Base-by-base conservation (phyloP, 495 filamentous ascomycete species). In the Choiromyces venosus region DNA sequence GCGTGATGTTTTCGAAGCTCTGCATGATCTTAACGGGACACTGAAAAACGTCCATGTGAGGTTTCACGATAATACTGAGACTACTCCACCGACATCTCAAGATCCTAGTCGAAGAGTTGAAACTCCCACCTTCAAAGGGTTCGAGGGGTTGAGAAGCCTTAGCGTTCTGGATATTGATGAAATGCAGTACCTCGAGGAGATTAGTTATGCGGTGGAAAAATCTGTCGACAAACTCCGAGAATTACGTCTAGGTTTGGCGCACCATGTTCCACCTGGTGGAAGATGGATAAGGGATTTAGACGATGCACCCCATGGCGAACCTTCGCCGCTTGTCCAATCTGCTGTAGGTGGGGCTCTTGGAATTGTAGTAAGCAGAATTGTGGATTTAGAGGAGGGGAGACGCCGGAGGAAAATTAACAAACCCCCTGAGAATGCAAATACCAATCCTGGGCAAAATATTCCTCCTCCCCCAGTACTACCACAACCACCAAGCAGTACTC, bases 121-220 rank as follows among this genome's bases (percentile, higher is more conserved):
- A 82, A 91, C 92, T 68, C 94, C 94, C 0, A 93, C 91, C 8
- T 91, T 98, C 78, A 96, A 91, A 71, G 87, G 94, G 21, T 84
- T 98, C 6, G 92, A 92, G 19, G 87, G 93, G 3, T 84, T 98
- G 67, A 91, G 89, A 82, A 93, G 89, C 76, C 83, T 97, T 71
- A 91, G 87, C 37, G 93, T 95, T 14, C 85, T 98, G 64, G 91
- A 97, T 75, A 93, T 98, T 66, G 94, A 98, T 76, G 93, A 96
- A 79, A 84, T 91, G 9, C 87, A 89, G 29, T 97, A 98, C 83
- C 82, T 97, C 46, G 92, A 97, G 78, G 94, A 98, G 83, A 90
- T 97, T 86, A 91, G 90, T 44, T 85, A 91, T 66, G 86, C 97
- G 3, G 90, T 98, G 72, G 90, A 89, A 68, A 87, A 89, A 25